Conservation (phyloP, 495 filamentous ascomycete genomes). For the Penicillium roqueforti region DNA sequence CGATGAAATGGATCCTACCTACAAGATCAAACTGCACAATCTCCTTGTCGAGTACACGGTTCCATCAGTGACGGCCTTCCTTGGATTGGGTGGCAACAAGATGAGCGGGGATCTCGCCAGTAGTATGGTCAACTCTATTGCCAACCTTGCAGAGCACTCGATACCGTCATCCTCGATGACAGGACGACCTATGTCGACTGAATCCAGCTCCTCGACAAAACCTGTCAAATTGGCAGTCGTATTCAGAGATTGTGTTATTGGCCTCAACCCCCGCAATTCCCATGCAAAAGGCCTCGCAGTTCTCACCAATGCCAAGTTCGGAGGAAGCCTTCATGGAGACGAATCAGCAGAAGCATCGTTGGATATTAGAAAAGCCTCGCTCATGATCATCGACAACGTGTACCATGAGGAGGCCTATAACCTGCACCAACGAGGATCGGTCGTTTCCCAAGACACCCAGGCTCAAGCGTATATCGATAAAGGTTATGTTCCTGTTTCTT, state of each 20-base stretch:
- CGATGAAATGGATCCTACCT: slow-evolving; percentile 86
- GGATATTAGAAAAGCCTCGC: slow-evolving; percentile 70
- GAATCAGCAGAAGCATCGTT: slow-evolving; percentile 56
- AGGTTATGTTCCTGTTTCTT: slow-evolving; percentile 81
- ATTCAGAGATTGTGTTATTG: slow-evolving; percentile 73
- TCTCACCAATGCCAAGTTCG: slow-evolving; percentile 69
- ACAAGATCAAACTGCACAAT: slow-evolving; percentile 82
- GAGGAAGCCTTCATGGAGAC: slow-evolving; percentile 55
- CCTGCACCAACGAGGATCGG: slow-evolving; percentile 42
- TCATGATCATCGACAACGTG: slow-evolving; percentile 80
- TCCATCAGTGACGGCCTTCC: slow-evolving; percentile 70
- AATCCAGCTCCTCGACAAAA: slow-evolving; percentile 31
- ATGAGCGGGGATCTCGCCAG: slow-evolving; percentile 70
- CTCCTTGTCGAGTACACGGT: slow-evolving; percentile 81
- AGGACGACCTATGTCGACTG: slow-evolving; percentile 15
- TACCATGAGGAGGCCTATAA: slow-evolving; percentile 46
- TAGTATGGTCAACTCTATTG: slow-evolving; percentile 75
- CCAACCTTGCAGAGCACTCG: slow-evolving; percentile 60
- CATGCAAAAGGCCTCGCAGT: slow-evolving; percentile 71
- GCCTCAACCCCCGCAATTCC: slow-evolving; percentile 76
- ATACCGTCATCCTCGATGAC: slow-evolving; percentile 17
- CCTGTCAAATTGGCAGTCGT: slow-evolving; percentile 66
- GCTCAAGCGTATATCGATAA: slow-evolving; percentile 58
- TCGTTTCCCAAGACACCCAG: slow-evolving; percentile 53
- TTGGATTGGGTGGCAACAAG: slow-evolving; percentile 61